These are phyloP conservation scores for Populus hybrid DNA, from an alignment of 441 rosid genomes.

Conservation along the genomic window DNA sequence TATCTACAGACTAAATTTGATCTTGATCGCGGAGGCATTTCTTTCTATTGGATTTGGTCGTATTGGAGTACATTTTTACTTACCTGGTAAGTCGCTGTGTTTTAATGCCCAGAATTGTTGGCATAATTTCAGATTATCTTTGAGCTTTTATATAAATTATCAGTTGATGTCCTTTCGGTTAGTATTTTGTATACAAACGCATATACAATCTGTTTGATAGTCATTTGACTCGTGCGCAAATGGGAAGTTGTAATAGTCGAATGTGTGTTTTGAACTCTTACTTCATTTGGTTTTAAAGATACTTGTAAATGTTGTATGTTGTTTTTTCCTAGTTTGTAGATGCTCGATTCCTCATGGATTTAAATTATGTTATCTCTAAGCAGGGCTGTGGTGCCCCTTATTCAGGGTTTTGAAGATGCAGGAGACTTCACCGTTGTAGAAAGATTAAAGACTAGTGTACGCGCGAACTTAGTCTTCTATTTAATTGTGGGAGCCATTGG, in stretches of 20 bases:
- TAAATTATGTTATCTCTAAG: slow-evolving; percentile 53
- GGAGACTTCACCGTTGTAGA: slow-evolving; percentile 91
- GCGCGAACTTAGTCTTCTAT: slow-evolving; percentile 87
- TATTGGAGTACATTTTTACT: slow-evolving; percentile 99
- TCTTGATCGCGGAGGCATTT: slow-evolving; percentile 63
- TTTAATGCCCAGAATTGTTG: background rate
- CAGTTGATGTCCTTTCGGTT: background rate
- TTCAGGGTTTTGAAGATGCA: slow-evolving; percentile 99
- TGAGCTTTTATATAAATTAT: background rate
- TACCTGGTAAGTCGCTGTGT: slow-evolving; percentile 63
- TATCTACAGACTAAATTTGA: slow-evolving; percentile 54
- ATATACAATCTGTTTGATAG: background rate
- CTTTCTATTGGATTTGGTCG: slow-evolving; percentile 99
- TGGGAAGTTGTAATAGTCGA: background rate
- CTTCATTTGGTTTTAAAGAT: background rate
- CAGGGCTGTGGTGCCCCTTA: slow-evolving; percentile 99
- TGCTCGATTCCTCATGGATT: slow-evolving; percentile 41
- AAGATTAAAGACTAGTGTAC: slow-evolving; percentile 88
- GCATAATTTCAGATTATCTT: background rate
- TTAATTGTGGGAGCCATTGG: slow-evolving; percentile 83
- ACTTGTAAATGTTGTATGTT: slow-evolving; percentile 18
- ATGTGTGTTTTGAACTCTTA: background rate
- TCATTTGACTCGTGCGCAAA: background rate
- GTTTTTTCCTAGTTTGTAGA: slow-evolving; percentile 19
- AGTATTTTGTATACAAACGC: background rate